Conservation (phyloP, 495 filamentous ascomycete species). For the Clavariopsis aquatica region DNA sequence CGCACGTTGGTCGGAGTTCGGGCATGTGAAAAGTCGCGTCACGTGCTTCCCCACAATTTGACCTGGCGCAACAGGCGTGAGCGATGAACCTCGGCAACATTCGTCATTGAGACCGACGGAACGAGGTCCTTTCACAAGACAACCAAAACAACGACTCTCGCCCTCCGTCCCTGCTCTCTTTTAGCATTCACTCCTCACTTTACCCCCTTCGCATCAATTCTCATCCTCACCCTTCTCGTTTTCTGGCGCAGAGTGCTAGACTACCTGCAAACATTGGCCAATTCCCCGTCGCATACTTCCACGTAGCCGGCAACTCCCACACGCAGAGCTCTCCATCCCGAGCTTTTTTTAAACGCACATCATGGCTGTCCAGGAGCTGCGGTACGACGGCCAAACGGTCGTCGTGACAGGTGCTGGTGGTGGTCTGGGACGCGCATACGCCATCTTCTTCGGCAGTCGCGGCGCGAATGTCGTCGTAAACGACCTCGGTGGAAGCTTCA, state of each 20-base stretch:
- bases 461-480: slow-evolving; percentile 98
- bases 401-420: slow-evolving; percentile 97
- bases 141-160: background rate
- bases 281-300: background rate
- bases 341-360: slow-evolving; percentile 12
- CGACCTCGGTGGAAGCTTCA: slow-evolving; percentile 91
- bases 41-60: slow-evolving; percentile 3
- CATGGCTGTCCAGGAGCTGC: slow-evolving; percentile 57
- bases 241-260: background rate
- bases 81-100: background rate
- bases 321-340: background rate
- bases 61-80: background rate
- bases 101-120: slow-evolving; percentile 1
- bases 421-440: slow-evolving; percentile 90
- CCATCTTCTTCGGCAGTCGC: slow-evolving; percentile 84
- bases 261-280: background rate
- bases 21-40: slow-evolving; percentile 1
- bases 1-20: background rate
- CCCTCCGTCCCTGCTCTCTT: background rate
- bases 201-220: background rate
- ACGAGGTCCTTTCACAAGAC: background rate
- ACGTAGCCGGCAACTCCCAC: background rate
- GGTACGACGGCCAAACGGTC: slow-evolving; percentile 94
- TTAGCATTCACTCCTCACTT: background rate
- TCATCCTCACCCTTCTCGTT: background rate